Evolutionary conservation across 768 basidiomycete species (phyloP).

Genomic region (Multifurca ochricompacta): DNA sequence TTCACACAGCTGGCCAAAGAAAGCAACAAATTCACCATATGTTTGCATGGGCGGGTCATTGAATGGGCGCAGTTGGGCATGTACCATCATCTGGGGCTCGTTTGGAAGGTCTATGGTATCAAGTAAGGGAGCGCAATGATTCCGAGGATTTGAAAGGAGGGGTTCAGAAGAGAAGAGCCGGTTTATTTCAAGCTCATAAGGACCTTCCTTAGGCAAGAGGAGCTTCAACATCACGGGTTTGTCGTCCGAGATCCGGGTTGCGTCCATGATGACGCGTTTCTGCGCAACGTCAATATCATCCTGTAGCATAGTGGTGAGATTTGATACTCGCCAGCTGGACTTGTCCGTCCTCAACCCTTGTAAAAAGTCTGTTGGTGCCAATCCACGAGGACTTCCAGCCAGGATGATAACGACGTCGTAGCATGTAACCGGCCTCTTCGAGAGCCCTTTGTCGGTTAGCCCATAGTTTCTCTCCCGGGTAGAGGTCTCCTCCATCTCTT

Average conservation of each 20-base stretch:
- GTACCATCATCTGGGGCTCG: constrained; percentile 20
- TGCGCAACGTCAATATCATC: background rate
- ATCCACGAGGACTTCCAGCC: constrained; percentile 1
- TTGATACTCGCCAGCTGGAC: background rate
- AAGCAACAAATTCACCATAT: constrained; percentile 23
- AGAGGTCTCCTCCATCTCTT: no score
- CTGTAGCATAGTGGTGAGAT: background rate
- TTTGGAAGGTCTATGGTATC: constrained; percentile 6
- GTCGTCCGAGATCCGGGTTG: constrained; percentile 8
- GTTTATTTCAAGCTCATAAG: constrained; percentile 11
- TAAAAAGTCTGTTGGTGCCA: background rate
- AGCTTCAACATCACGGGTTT: constrained; percentile 6
- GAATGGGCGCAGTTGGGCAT: constrained; percentile 25
- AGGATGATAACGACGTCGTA: background rate
- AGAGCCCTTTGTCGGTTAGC: background rate
- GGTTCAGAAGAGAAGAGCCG: background rate
- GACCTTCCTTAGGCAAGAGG: background rate
- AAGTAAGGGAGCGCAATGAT: background rate
- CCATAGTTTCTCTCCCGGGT: no score
- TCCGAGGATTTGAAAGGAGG: constrained; percentile 1
- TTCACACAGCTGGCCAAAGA: constrained; percentile 24
- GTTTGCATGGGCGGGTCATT: constrained; percentile 24
- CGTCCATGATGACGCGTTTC: background rate
- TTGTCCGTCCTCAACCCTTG: background rate
- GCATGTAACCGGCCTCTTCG: background rate